Base-by-base conservation (phyloP, 2,329 filamentous ascomycete species). In the Fusarium nisikadoi region DNA sequence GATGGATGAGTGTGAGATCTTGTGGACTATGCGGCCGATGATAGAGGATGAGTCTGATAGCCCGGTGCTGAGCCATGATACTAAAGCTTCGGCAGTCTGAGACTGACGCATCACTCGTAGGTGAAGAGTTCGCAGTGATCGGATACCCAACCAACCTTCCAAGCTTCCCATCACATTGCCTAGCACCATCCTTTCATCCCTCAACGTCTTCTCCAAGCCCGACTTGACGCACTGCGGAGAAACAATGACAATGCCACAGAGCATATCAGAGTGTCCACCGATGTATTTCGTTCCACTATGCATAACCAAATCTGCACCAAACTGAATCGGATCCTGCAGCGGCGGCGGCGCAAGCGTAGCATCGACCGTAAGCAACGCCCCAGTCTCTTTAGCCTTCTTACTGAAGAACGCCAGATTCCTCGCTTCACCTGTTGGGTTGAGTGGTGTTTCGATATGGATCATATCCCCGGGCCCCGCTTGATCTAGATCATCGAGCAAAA, bases 231-330 rank as follows among this genome's bases (percentile, higher is more conserved):
- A 47, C 80, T 80, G 16, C 86, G 88, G 56, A 87, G 84, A 10
- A 14, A 94, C 88, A 0, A 90, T 89, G 33, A 99, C 83, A 23
- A 97, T 91, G 23, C 95, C 96, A 78, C 93, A 97, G 7, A 98
- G 88, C 87, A 98, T 87, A 82, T 99, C 95, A 73, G 92, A 95
- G 83, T 99, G 95, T 1, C 95, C 96, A 25, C 96, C 95, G 72
- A 99, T 89, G 82, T 98, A 99, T 86, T 98, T 99, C 20, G 94
- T 97, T 7, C 94, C 95, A 57, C 89, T 92, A 82, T 98, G 95
- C 93, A 98, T 93, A 31, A 97, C 89, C 2, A 95, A 82, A 81
- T 98, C 95, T 25, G 92, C 94, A 42, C 94, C 95, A 79, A 88
- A 92, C 29, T 81, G 79, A 76, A 98, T 95, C 0, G 96, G 95